Evolutionary conservation across 441 rosid genomes (phyloP).

Genomic region (Pelargonium cotyledonis): DNA sequence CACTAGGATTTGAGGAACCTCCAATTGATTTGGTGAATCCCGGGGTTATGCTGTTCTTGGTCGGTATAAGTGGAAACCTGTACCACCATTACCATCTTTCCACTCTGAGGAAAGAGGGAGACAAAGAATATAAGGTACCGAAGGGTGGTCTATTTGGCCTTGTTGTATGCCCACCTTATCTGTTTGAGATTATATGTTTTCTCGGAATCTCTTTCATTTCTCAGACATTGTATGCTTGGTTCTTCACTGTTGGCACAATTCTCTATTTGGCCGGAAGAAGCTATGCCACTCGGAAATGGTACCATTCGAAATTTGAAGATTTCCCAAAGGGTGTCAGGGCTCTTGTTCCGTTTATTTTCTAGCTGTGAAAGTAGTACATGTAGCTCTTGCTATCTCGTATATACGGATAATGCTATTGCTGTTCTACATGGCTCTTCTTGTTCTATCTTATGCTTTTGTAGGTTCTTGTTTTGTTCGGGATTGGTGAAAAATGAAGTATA

Average conservation of each 20-base stretch:
- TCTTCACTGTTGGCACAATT: constrained; percentile 32
- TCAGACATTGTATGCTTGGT: constrained; percentile 42
- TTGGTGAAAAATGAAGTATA: background rate
- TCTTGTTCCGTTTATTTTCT: constrained; percentile 50
- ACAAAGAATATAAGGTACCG: constrained; percentile 56
- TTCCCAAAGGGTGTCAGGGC: constrained; percentile 48
- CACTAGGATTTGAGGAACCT: constrained; percentile 38
- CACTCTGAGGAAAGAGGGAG: constrained; percentile 37
- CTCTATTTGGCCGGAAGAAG: constrained; percentile 54
- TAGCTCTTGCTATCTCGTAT: background rate
- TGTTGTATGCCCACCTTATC: constrained; percentile 65
- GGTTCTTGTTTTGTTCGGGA: background rate
- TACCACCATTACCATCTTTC: constrained; percentile 71
- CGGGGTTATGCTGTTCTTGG: constrained; percentile 37
- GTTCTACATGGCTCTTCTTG: background rate
- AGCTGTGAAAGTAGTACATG: constrained; percentile 13
- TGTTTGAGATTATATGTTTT: constrained; percentile 58
- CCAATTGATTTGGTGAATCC: constrained; percentile 34
- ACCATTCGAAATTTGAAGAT: constrained; percentile 55
- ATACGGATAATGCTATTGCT: background rate
- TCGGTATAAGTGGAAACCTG: constrained; percentile 59
- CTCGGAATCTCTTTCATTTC: constrained; percentile 48
- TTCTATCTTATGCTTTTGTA: background rate
- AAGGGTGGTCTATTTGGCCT: constrained; percentile 52
- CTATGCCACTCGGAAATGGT: constrained; percentile 61